These are phyloP conservation scores for Xanthoceras sorbifolium DNA, from an alignment of 345 rosid genomes.

Conservation along the genomic window DNA sequence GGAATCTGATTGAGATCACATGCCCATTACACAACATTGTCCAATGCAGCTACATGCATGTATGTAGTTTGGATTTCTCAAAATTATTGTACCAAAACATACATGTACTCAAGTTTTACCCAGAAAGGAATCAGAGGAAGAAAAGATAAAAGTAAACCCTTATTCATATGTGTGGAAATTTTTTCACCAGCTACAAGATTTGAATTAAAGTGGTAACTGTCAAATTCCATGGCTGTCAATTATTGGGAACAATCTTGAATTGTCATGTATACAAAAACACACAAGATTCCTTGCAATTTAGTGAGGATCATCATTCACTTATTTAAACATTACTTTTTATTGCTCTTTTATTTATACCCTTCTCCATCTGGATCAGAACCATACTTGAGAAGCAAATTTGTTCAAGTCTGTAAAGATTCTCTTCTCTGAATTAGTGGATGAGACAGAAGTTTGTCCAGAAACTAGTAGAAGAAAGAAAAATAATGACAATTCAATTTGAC, in stretches of 20 bases:
- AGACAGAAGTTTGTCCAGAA: constrained; percentile 13
- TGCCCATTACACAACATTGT: constrained; percentile 29
- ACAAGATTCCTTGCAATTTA: constrained; percentile 23
- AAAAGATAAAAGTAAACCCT: neutral
- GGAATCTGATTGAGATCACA: constrained; percentile 40
- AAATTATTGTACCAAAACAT: neutral
- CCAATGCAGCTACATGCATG: constrained; percentile 22
- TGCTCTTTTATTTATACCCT: constrained; percentile 5
- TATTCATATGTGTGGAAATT: neutral
- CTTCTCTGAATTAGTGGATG: constrained; percentile 19
- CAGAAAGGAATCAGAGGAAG: neutral
- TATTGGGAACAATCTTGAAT: constrained; percentile 20
- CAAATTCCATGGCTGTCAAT: constrained; percentile 14
- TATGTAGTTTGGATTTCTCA: neutral
- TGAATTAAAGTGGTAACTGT: constrained; percentile 8
- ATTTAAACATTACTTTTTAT: neutral
- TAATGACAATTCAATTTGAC: constrained; percentile 21
- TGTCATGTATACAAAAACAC: constrained; percentile 5
- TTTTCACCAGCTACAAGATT: neutral
- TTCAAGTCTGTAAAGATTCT: constrained; percentile 20
- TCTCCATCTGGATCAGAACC: constrained; percentile 16
- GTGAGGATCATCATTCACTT: constrained; percentile 17
- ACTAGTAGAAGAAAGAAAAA: constrained; percentile 9
- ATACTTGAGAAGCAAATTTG: constrained; percentile 16
- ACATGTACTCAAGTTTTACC: neutral